Conservation (phyloP, 2,329 filamentous ascomycete genomes). For the Colletotrichum plurivorum region DNA sequence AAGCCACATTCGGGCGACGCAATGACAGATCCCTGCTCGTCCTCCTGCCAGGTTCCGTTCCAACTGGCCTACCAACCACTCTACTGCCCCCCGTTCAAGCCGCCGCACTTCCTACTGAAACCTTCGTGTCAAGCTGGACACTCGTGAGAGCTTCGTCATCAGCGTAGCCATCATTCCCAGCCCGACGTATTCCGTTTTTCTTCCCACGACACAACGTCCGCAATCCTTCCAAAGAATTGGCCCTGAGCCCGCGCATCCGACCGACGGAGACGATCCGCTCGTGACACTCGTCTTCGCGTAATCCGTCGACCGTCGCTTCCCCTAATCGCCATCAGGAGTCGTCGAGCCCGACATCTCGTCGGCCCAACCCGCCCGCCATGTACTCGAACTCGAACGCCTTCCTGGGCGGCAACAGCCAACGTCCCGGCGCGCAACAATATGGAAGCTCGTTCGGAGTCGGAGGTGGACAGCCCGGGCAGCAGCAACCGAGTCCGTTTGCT, state of each 20-base stretch:
- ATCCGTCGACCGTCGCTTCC: constrained; percentile 11
- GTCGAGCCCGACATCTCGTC: constrained; percentile 32
- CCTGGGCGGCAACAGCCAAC: constrained; percentile 84
- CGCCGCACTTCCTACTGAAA: constrained; percentile 40
- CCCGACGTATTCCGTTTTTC: constrained; percentile 5
- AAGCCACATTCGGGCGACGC: constrained; percentile 32
- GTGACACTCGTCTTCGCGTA: constrained; percentile 11
- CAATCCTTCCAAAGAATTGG: constrained; percentile 8
- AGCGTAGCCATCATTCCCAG: constrained; percentile 32
- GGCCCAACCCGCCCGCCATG: constrained; percentile 67
- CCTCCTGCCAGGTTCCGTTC: constrained; percentile 39
- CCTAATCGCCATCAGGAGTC: constrained; percentile 32
- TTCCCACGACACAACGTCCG: neutral
- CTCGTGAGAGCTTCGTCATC: constrained; percentile 43
- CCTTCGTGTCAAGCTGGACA: constrained; percentile 42
- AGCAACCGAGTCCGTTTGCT: constrained; percentile 69
- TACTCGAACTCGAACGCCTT: constrained; percentile 92
- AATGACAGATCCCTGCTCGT: constrained; percentile 29
- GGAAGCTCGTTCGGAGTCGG: constrained; percentile 64
- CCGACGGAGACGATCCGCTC: constrained; percentile 33
- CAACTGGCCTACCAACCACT: constrained; percentile 37
- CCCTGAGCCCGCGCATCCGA: neutral
- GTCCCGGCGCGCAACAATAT: constrained; percentile 76
- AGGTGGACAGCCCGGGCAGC: constrained; percentile 61
- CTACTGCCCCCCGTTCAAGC: constrained; percentile 35